phyloP scores from a whole-genome alignment of 1,284 basidiomycete species.

The Ceratobasidium sp. region DNA sequence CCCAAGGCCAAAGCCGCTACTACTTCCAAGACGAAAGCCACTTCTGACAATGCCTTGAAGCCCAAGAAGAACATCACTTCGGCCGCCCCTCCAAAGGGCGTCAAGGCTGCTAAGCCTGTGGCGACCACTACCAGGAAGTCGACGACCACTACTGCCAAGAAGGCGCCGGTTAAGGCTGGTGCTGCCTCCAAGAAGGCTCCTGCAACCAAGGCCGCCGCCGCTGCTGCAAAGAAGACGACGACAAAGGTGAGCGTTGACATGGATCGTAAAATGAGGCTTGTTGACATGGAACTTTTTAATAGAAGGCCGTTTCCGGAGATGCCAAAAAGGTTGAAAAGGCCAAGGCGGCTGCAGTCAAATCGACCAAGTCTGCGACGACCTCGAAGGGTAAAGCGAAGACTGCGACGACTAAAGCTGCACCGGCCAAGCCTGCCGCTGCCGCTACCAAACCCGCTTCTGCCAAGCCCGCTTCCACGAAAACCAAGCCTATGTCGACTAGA shows the following conservation, averaged over 20 bases:
- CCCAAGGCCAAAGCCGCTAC: conserved; percentile 45
- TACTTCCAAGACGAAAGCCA: conserved; percentile 44
- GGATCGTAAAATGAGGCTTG: background rate
- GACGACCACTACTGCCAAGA: conserved; percentile 38
- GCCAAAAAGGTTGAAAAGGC: conserved; percentile 41
- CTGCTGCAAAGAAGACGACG: conserved; percentile 10
- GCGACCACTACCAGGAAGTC: conserved; percentile 44
- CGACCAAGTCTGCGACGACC: conserved; percentile 47
- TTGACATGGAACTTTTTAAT: background rate
- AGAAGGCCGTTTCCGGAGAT: conserved; percentile 23
- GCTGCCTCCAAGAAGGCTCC: conserved; percentile 43
- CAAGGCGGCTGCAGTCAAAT: conserved; percentile 47
- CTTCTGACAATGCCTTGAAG: conserved; percentile 24
- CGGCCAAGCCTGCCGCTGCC: conserved; percentile 45
- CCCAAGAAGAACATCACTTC: conserved; percentile 41
- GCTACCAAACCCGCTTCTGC: conserved; percentile 47
- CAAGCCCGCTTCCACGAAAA: conserved; percentile 43
- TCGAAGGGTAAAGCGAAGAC: conserved; percentile 45
- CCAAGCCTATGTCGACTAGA: conserved; percentile 43
- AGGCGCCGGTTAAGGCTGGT: conserved; percentile 29
- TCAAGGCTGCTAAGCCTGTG: conserved; percentile 52
- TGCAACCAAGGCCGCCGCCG: conserved; percentile 19
- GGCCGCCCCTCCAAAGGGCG: conserved; percentile 45
- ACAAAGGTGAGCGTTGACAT: conserved; percentile 2
- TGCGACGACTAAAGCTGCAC: conserved; percentile 49